Evolutionary conservation across 257 asterid species (phyloP), one percentile per base, ranked within the genome.

Genomic region (Solanum gracilifrons): DNA sequence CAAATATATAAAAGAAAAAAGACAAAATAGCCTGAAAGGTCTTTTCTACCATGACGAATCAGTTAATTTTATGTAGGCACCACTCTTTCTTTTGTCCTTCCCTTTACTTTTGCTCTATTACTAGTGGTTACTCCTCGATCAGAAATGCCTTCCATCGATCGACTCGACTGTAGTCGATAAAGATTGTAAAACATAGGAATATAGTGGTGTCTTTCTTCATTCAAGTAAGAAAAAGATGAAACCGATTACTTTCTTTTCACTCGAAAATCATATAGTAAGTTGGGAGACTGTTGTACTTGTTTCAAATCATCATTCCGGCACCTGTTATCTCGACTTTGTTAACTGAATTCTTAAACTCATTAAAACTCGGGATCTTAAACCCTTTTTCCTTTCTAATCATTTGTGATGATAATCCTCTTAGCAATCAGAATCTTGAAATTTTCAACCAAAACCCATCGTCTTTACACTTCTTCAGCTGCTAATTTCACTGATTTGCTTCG

Each of bases 401-500:
- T 21, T 58, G 66, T 58, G 71, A 62, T 62, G 71, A 62, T 90
- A 90, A 87, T 62, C 88, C 62, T 90, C 88, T 82, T 90, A 46
- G 74, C 87, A 58, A 74, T 85, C 66, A 82, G 46, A 87, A 41
- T 66, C 87, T 69, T 87, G 51, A 76, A 58, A 27, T 55, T 84
- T 36, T 29, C 91, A 37, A 83, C 51, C 18, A 46, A 36, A 87
- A 72, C 27, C 39, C 86, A 88, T 58, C 82, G 43, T 68, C 51
- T 88, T 75, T 91, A 89, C 58, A 35, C 55, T 16, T 36, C 84
- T 51, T 90, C 88, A 8, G 27, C 85, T 62, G 89, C 76, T 86
- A 46, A 91, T 77, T 92, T 94, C 68, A 89, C 90, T 82, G 86
- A 89, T 36, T 89, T 92, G 77, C 91, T 93, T 36, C 90, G 87